phyloP scores from a whole-genome alignment of 2,329 filamentous ascomycete genomes.

The Penicillium palitans region DNA sequence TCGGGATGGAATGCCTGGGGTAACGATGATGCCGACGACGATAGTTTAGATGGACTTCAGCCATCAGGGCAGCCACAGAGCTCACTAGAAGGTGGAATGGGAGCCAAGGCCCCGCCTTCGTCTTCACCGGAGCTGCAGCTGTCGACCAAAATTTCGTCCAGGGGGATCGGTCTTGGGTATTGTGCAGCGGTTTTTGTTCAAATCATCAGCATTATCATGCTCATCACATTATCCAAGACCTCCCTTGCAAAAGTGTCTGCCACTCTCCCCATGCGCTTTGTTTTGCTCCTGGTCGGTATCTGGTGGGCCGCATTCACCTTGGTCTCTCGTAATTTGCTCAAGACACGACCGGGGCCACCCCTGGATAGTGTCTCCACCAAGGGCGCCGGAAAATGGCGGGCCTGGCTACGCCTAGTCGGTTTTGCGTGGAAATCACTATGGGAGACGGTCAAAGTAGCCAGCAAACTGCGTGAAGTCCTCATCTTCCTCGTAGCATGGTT shows the following conservation, averaged over 20 bases:
- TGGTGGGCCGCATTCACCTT: conserved; percentile 92
- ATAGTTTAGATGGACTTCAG: conserved; percentile 23
- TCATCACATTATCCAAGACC: conserved; percentile 54
- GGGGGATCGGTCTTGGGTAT: conserved; percentile 87
- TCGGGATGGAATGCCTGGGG: conserved; percentile 21
- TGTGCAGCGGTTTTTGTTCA: conserved; percentile 80
- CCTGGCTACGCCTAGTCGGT: conserved; percentile 67
- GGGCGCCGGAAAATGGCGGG: conserved; percentile 35
- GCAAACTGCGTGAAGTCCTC: conserved; percentile 69
- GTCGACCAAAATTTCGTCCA: conserved; percentile 83
- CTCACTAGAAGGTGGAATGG: conserved; percentile 11
- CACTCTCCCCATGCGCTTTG: conserved; percentile 76
- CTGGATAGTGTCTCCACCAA: conserved; percentile 27
- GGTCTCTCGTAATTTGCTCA: conserved; percentile 77
- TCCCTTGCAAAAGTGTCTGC: conserved; percentile 60
- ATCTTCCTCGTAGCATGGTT: conserved; percentile 89
- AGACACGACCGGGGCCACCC: conserved; percentile 79
- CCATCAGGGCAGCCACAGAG: not conserved
- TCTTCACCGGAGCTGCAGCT: conserved; percentile 69
- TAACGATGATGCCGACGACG: conserved; percentile 13
- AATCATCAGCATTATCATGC: conserved; percentile 71
- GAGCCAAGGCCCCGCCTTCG: conserved; percentile 7
- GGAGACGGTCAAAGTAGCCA: conserved; percentile 71
- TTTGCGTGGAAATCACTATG: conserved; percentile 83
- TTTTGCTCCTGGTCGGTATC: conserved; percentile 75